Evolutionary conservation across 1,139 yeast genomes (phyloP), one percentile per base, ranked within the genome.

Genomic region (Taiozyma onychis): DNA sequence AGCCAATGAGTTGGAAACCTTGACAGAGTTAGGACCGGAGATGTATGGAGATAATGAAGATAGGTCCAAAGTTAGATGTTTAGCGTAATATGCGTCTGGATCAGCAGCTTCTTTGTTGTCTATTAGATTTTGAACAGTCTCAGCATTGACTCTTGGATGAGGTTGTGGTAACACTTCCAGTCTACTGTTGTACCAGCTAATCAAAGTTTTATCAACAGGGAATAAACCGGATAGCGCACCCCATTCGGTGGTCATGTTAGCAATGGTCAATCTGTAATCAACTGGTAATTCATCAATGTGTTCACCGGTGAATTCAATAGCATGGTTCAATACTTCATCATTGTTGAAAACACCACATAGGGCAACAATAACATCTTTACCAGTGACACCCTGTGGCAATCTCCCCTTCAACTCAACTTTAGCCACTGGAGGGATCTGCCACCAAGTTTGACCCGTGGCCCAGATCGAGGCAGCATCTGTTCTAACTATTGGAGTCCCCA

Each of bases 381-480:
- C 99, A 9, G 96, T 83, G 18, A 88, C 91, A 24, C 97, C 97
- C 50, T 77, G 72, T 22, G 95, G 96, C 53, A 93, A 78, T 57
- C 79, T 70, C 43, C 97, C 97, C 57, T 78, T 76, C 52, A 93
- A 77, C 68, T 88, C 96, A 13, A 93, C 98, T 64, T 84, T 83
- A 42, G 99, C 99, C 24, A 93, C 98, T 1, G 99, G 99, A 5
- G 99, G 99, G 52, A 93, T 88, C 80, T 95, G 99, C 99, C 99
- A 93, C 99, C 99, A 93, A 4, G 99, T 95, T 72, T 89, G 96
- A 44, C 98, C 98, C 0, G 99, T 93, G 16, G 99, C 98, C 99
- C 99, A 93, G 59, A 95, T 93, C 7, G 97, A 84, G 2, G 99
- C 99, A 22, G 98, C 99, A 69, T 93, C 99, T 0, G 99, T 95